Conservation (phyloP, 768 basidiomycete species). For the Termitomyces sp. region DNA sequence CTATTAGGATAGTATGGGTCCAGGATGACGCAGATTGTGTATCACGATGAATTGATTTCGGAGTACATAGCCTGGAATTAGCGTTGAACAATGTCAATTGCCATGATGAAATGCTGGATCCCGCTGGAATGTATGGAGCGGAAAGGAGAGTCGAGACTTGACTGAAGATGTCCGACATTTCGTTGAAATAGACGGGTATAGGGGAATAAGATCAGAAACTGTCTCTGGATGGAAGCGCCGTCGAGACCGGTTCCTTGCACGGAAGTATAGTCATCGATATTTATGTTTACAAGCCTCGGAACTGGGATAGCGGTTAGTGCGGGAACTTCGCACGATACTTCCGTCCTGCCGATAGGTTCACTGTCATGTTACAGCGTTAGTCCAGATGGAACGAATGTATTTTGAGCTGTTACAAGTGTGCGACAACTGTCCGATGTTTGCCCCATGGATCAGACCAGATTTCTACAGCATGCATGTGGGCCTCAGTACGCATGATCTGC, state of each 20-base stretch:
- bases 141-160: neutral
- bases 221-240: neutral
- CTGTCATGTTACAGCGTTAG: neutral
- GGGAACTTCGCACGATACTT: neutral
- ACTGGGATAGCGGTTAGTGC: neutral
- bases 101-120: neutral
- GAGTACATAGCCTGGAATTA: too few relatives aligned
- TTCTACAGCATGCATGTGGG: slow-evolving; percentile 47
- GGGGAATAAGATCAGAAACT: neutral
- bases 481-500: slow-evolving; percentile 50
- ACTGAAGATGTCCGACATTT: neutral
- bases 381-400: neutral
- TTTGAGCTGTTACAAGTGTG: slow-evolving; percentile 33
- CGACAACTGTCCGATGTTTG: slow-evolving; percentile 70
- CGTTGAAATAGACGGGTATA: neutral
- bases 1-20: too few relatives aligned
- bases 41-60: neutral
- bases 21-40: slow-evolving; percentile 1
- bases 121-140: neutral
- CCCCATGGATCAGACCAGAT: slow-evolving; percentile 85
- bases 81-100: neutral
- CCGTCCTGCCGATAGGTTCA: neutral
- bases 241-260: neutral
- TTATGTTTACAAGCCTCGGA: slow-evolving; percentile 10
- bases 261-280: slow-evolving; percentile 7